Evolutionary conservation across 441 rosid species (phyloP).

Genomic region (Adansonia rubrostipa): DNA sequence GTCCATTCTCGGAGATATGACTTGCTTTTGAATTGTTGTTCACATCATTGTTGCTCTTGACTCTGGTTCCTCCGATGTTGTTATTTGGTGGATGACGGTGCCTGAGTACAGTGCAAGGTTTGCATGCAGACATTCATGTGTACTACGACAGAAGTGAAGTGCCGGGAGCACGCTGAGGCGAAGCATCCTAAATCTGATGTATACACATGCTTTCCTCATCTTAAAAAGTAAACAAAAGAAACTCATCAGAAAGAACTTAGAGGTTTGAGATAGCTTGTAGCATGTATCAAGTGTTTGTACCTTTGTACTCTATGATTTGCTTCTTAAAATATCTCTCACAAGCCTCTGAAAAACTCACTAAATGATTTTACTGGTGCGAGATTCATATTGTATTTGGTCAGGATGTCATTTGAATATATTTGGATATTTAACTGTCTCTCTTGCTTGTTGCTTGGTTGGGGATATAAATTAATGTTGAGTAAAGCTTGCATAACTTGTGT

Average conservation of each 20-base stretch:
- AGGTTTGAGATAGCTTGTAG: background rate
- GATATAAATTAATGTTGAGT: too few species aligned
- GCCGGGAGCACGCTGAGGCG: constrained; percentile 25
- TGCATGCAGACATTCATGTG: constrained; percentile 30
- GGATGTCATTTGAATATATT: background rate
- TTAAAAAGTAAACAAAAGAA: constrained; percentile 12
- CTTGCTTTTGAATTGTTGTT: constrained; percentile 14
- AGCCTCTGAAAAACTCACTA: background rate
- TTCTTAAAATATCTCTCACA: background rate
- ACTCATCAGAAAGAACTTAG: background rate
- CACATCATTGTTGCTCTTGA: background rate
- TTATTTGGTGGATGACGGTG: background rate
- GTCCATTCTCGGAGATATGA: background rate
- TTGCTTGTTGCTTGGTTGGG: too few species aligned
- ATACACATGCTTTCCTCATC: constrained; percentile 22
- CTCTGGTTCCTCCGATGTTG: constrained; percentile 6
- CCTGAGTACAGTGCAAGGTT: constrained; percentile 28
- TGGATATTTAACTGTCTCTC: background rate
- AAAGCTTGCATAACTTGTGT: too few species aligned
- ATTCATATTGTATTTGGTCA: background rate
- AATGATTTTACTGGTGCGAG: background rate
- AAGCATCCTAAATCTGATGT: constrained; percentile 22
- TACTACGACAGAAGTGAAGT: constrained; percentile 27
- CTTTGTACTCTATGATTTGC: constrained; percentile 5
- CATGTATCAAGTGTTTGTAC: background rate